Conservation (phyloP, 768 basidiomycete species). For the Asterophora lycoperdoides region DNA sequence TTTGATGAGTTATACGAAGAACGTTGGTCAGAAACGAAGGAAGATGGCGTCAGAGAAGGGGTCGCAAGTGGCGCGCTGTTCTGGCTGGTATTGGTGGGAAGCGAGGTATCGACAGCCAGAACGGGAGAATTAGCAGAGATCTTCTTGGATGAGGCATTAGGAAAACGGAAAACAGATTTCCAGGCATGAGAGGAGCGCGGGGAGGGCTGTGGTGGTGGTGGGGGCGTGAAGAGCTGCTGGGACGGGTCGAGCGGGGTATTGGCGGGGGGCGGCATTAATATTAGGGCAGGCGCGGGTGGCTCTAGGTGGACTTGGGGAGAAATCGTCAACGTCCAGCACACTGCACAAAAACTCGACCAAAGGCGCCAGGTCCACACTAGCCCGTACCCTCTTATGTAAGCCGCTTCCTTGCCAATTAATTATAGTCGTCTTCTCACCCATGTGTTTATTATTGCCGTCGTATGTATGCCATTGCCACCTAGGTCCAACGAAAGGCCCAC, state of each 20-base stretch:
- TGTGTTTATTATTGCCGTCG: too few relatives aligned
- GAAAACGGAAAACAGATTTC: conserved; percentile 75
- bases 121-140: conserved; percentile 36
- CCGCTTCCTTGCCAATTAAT: conserved; percentile 6
- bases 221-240: conserved; percentile 16
- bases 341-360: conserved; percentile 1
- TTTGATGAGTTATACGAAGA: conserved; percentile 79
- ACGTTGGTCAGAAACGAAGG: conserved; percentile 57
- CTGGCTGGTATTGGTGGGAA: conserved; percentile 30
- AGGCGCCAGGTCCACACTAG: neutral
- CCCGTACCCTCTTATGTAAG: conserved; percentile 11
- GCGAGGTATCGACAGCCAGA: conserved; percentile 48
- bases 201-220: conserved; percentile 14
- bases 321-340: neutral
- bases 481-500: too few relatives aligned
- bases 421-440: neutral
- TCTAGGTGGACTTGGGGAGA: neutral
- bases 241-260: conserved; percentile 14
- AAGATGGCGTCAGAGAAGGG: conserved; percentile 49
- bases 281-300: neutral
- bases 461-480: too few relatives aligned
- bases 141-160: conserved; percentile 61
- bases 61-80: conserved; percentile 40
- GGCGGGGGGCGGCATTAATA: conserved; percentile 20
- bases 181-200: conserved; percentile 42